Base-by-base conservation (phyloP, 1,284 basidiomycete genomes). In the Stygiomarasmius scandens region DNA sequence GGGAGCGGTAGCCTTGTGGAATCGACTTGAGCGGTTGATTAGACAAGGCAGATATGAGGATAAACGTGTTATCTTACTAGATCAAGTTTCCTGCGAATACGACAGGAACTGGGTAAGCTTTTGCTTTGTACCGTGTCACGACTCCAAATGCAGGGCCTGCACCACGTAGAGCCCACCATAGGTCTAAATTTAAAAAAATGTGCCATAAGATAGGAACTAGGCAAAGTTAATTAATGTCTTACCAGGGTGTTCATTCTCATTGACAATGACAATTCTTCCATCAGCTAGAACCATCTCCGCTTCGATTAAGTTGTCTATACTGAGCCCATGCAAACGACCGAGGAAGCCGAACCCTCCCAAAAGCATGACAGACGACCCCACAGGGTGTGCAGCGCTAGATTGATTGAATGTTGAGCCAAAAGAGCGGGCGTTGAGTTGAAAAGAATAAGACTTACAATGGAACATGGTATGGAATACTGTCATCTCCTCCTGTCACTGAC, bases 141-240 rank as follows among this genome's bases (percentile, higher is more conserved):
- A 97, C 82, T 14, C 94, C 93, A 47, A 96, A 83, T 2, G 87
- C 84, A 0, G 94, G 81, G 0, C 93, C 95, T 4, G 90, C 92
- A 12, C 95, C 95, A 57, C 93, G 84, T 24, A 95, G 71, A 3
- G 89, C 94, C 92, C 93, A 97, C 90, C 92, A 96, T 9, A 97
- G 74, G 64, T 91, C 89, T 91, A 58, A 25, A 32, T 48, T 46
- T 29, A 19, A 67, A 92, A 95, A 70, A 95, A 92, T 14, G 80
- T 50, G 55, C 14, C 24, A 38, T 10, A 54, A 46, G 6, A 36
- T 32, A 11, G 12, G 12, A 27, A 46, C 49, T 34, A 24, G 45
- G 54, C 50, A 11, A 11, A 38, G 29, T 24, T 6, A 14, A 48
- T 8, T 22, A 47, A 10, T 38, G 19, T 67, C 75, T 48, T 58